Evolutionary conservation across 164 flowering plant genomes (phyloP), one percentile per base, ranked within the genome.

Genomic region (Liriodendron chinense): DNA sequence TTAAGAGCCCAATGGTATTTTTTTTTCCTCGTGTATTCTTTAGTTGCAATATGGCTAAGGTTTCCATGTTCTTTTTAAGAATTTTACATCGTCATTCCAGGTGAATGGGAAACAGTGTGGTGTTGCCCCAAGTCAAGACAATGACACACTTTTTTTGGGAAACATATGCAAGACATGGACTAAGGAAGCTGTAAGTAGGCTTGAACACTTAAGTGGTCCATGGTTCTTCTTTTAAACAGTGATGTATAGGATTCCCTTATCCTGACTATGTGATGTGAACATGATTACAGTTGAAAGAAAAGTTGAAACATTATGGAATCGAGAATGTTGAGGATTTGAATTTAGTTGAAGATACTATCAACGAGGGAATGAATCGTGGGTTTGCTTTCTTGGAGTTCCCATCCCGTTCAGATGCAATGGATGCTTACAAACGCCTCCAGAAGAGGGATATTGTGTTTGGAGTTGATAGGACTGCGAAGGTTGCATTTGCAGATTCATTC

Each of bases 81-180:
- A 82, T 63, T 76, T 74, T 78, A 73, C 49, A 74, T 68, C 74
- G 14, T 61, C 14, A 71, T 83, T 84, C 75, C 89, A 93, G 98
- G 89, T 93, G 9, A 83, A 90, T 74, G 99, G 99, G 69, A 96
- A 94, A 85, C 87, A 89, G 65, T 96, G 99, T 87, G 99, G 99
- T 82, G 98, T 92, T 69, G 79, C 95, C 23, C 95, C 96, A 9
- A 94, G 99, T 82, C 97, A 96, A 77, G 99, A 96, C 83, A 96
- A 94, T 76, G 99, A 96, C 76, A 94, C 99, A 61, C 91, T 96
- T 67, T 96, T 92, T 74, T 69, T 96, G 68, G 99, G 99, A 62
- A 96, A 96, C 78, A 89, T 96, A 76, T 89, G 95, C 94, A 96
- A 89, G 87, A 87, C 95, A 75, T 96, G 99, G 99, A 96, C 94